These are phyloP conservation scores for Hanseniaspora guilliermondii DNA, from an alignment of 805 yeast species.

Conservation along the genomic window DNA sequence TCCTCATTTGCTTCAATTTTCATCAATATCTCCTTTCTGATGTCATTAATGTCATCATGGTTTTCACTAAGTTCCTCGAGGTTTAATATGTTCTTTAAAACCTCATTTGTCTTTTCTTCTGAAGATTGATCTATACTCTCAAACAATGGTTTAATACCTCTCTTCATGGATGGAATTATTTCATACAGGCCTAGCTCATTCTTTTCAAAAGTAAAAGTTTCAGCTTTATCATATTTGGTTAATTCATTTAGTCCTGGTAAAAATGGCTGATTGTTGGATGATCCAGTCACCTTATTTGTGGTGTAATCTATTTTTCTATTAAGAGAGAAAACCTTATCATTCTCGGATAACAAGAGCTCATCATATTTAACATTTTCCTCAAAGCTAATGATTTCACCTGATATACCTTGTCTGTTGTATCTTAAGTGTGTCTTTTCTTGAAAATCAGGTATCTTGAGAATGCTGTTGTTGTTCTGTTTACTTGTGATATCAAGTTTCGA, in stretches of 20 bases:
- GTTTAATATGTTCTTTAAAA: constrained; percentile 17
- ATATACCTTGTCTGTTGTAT: constrained; percentile 62
- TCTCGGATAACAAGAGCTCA: constrained; percentile 36
- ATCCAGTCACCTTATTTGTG: constrained; percentile 53
- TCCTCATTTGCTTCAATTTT: constrained; percentile 12
- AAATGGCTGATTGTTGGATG: constrained; percentile 69
- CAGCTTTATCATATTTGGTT: constrained; percentile 20
- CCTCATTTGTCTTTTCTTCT: constrained; percentile 19
- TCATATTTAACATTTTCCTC: constrained; percentile 48
- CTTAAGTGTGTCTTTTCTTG: constrained; percentile 52
- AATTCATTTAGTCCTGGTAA: constrained; percentile 73
- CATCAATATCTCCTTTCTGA: constrained; percentile 2
- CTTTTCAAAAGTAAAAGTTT: constrained; percentile 37
- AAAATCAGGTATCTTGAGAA: constrained; percentile 37
- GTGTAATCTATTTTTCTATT: constrained; percentile 54
- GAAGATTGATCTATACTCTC: constrained; percentile 12
- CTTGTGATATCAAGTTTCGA: constrained; percentile 27
- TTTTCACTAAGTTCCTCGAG: constrained; percentile 25
- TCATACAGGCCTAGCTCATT: constrained; percentile 69
- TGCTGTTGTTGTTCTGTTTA: neutral
- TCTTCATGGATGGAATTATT: constrained; percentile 63
- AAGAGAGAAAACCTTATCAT: constrained; percentile 61
- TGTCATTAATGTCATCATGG: constrained; percentile 27
- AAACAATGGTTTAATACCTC: constrained; percentile 44
- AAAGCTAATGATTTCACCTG: constrained; percentile 52